Percentiles rank a stretch among this genome's conserved stretches.
Conservation (phyloP, 1,284 basidiomycete species). For the Sporisorium graminicola region DNA sequence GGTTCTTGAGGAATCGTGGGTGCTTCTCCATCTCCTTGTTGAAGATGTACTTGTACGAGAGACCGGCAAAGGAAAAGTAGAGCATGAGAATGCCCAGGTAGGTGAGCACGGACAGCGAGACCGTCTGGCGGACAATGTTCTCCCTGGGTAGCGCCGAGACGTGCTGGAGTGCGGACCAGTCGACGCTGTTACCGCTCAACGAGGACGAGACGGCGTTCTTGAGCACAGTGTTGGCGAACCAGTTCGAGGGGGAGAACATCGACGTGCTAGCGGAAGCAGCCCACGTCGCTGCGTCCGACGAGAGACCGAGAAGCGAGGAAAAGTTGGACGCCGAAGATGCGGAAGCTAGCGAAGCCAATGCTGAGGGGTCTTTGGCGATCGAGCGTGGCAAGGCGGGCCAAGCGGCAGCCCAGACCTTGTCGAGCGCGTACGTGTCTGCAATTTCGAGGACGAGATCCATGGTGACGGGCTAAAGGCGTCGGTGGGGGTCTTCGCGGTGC, state of each 20-base stretch:
- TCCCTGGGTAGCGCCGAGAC: slow-evolving; percentile 57
- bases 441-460: slow-evolving; percentile 87
- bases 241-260: slow-evolving; percentile 20
- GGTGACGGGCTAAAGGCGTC: slow-evolving; percentile 13
- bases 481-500: neutral
- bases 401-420: slow-evolving; percentile 81
- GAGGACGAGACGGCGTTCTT: slow-evolving; percentile 35
- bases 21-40: slow-evolving; percentile 96
- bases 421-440: slow-evolving; percentile 82
- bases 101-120: slow-evolving; percentile 83
- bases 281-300: slow-evolving; percentile 25
- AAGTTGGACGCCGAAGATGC: slow-evolving; percentile 46
- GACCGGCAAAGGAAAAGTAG: slow-evolving; percentile 83
- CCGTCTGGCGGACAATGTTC: slow-evolving; percentile 75
- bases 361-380: slow-evolving; percentile 35
- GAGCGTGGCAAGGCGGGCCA: slow-evolving; percentile 73
- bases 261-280: slow-evolving; percentile 42
- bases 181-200: slow-evolving; percentile 28
- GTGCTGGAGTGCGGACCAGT: slow-evolving; percentile 39
- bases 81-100: slow-evolving; percentile 77
- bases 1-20: slow-evolving; percentile 90
- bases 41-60: slow-evolving; percentile 88
- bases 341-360: slow-evolving; percentile 30
- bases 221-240: slow-evolving; percentile 40
- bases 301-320: slow-evolving; percentile 16